Evolutionary conservation across 331 rosid species (phyloP).

Genomic region (Spiraea crenata): DNA sequence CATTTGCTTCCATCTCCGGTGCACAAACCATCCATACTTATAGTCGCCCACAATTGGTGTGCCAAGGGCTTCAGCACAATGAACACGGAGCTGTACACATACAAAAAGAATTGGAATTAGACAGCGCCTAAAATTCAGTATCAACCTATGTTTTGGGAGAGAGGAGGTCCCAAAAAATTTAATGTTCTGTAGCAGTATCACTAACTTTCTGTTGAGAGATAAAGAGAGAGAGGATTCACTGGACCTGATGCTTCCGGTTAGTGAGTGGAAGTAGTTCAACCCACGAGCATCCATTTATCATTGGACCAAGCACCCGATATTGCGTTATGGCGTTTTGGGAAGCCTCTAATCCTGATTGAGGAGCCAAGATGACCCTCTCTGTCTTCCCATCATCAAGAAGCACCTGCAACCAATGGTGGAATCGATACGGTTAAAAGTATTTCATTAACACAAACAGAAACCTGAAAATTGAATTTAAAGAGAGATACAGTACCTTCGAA

Average conservation of each 20-base stretch:
- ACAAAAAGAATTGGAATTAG: slow-evolving; percentile 13
- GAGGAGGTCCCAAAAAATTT: background rate
- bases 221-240: background rate
- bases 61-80: slow-evolving; percentile 98
- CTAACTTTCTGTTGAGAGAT: no score
- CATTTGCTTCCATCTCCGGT: slow-evolving; percentile 82
- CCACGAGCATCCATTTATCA: slow-evolving; percentile 96
- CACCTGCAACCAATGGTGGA: slow-evolving; percentile 46
- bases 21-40: slow-evolving; percentile 92
- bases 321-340: slow-evolving; percentile 86
- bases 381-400: slow-evolving; percentile 91
- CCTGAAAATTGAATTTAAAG: background rate
- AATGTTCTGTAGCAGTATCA: background rate
- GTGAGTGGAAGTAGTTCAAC: slow-evolving; percentile 81
- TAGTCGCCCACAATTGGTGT: slow-evolving; percentile 95
- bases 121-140: background rate
- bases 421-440: slow-evolving; percentile 14
- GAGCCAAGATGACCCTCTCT: slow-evolving; percentile 81
- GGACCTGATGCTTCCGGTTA: slow-evolving; percentile 88
- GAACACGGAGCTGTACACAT: slow-evolving; percentile 75
- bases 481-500: slow-evolving; percentile 59
- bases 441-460: slow-evolving; percentile 1
- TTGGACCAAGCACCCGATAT: slow-evolving; percentile 87
- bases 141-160: background rate
- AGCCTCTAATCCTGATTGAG: slow-evolving; percentile 66